Conservation (phyloP, 2,329 filamentous ascomycete genomes). For the Hypoxylon sp. region DNA sequence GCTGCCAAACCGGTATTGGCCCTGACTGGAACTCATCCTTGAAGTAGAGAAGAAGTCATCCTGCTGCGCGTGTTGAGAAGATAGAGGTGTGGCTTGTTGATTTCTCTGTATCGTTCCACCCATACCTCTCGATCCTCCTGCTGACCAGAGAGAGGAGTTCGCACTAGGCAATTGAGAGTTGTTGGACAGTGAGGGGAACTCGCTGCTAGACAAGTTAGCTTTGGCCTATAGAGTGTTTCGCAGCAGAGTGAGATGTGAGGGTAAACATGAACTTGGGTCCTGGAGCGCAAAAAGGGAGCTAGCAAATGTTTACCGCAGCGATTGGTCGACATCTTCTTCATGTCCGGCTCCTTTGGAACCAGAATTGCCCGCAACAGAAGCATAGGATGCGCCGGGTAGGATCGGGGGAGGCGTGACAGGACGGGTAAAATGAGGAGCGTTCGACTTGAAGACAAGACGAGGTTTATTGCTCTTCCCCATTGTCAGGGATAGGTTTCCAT, state of each 20-base stretch:
- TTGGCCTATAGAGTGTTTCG: not conserved
- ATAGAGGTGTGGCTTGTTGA: constrained; percentile 63
- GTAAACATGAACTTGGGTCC: not conserved
- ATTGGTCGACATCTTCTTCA: not conserved
- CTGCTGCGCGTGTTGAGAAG: constrained; percentile 64
- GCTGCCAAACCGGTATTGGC: constrained; percentile 66
- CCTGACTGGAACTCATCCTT: constrained; percentile 57
- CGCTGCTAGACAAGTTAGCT: constrained; percentile 59
- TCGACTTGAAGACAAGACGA: constrained; percentile 34
- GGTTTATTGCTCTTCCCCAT: constrained; percentile 34
- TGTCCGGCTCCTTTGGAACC: not conserved
- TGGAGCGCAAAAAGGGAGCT: constrained; percentile 15
- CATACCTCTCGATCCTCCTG: constrained; percentile 62
- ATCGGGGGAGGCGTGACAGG: not conserved
- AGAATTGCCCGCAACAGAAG: constrained; percentile 16
- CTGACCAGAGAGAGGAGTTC: constrained; percentile 68
- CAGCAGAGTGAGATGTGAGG: not conserved
- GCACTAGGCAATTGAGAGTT: constrained; percentile 66
- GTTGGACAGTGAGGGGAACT: constrained; percentile 75
- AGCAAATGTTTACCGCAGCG: constrained; percentile 45
- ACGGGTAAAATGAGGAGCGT: not conserved
- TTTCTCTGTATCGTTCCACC: constrained; percentile 64
- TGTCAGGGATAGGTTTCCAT: not conserved
- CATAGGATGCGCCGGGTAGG: constrained; percentile 19
- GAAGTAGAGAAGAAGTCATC: constrained; percentile 60